Conservation (phyloP, 2,329 filamentous ascomycete genomes). For the Talaromyces sp. region DNA sequence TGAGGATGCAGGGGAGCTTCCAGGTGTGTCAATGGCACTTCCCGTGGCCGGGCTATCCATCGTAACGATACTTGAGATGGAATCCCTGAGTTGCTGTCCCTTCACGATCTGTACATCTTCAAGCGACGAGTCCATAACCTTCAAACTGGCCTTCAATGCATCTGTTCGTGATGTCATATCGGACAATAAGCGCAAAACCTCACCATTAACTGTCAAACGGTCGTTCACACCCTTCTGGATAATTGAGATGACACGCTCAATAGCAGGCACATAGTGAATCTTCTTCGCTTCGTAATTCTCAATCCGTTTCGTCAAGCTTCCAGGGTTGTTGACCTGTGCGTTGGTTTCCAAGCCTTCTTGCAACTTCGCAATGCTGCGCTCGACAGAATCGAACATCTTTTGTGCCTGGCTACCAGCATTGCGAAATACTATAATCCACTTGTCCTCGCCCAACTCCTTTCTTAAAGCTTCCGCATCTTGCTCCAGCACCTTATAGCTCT, state of each 20-base stretch:
- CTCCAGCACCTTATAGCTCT: constrained; percentile 84
- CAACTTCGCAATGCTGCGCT: constrained; percentile 81
- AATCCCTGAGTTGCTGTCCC: constrained; percentile 81
- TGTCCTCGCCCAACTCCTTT: constrained; percentile 89
- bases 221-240: constrained; percentile 96
- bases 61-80: constrained; percentile 87
- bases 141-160: constrained; percentile 73
- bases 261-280: constrained; percentile 88
- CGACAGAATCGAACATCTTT: constrained; percentile 96
- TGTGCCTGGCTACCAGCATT: constrained; percentile 88
- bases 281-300: constrained; percentile 96
- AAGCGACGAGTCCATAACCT: constrained; percentile 72
- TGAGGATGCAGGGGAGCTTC: constrained; percentile 71
- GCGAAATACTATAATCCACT: constrained; percentile 94
- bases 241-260: constrained; percentile 86
- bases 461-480: constrained; percentile 86
- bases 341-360: constrained; percentile 76
- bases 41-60: constrained; percentile 73
- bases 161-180: constrained; percentile 86
- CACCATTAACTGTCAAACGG: constrained; percentile 93
- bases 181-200: constrained; percentile 81
- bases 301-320: constrained; percentile 75
- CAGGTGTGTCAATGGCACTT: constrained; percentile 71
- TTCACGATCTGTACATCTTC: constrained; percentile 68
- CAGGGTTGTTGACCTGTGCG: constrained; percentile 71